phyloP scores from a whole-genome alignment of 768 basidiomycete genomes.

The Russula sp. region DNA sequence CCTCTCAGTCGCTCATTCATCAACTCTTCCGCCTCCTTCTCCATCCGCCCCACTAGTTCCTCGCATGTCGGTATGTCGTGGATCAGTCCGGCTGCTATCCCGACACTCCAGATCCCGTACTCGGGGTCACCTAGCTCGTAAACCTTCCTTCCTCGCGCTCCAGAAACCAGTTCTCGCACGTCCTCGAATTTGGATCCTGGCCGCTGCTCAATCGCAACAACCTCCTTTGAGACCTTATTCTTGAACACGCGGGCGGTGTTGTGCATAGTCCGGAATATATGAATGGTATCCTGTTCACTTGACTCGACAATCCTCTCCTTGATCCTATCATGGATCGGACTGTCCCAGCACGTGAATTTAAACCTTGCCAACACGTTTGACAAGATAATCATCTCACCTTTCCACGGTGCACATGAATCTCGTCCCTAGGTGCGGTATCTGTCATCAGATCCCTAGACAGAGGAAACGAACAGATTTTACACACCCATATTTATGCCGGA shows the following conservation, averaged over 20 bases:
- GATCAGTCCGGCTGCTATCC: constrained; percentile 62
- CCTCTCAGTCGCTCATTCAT: constrained; percentile 40
- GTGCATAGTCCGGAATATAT: constrained; percentile 83
- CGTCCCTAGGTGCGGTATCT: constrained; percentile 38
- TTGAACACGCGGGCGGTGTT: constrained; percentile 85
- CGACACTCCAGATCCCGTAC: constrained; percentile 79
- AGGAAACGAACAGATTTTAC: constrained; percentile 7
- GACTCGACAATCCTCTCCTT: constrained; percentile 84
- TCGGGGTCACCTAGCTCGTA: constrained; percentile 83
- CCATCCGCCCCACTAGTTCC: constrained; percentile 58
- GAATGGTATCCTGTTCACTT: constrained; percentile 75
- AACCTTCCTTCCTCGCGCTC: constrained; percentile 59
- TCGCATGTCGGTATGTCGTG: constrained; percentile 80
- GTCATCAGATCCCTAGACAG: neutral
- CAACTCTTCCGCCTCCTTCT: constrained; percentile 65
- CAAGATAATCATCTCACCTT: constrained; percentile 35
- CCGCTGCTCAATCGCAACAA: constrained; percentile 73
- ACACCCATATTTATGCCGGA: constrained; percentile 79
- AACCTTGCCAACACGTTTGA: neutral
- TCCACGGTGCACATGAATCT: constrained; percentile 92
- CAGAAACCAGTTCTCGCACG: constrained; percentile 67
- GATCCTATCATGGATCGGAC: constrained; percentile 83
- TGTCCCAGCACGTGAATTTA: constrained; percentile 24
- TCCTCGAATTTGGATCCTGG: constrained; percentile 87
- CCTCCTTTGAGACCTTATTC: constrained; percentile 77